Evolutionary conservation across 2,329 filamentous ascomycete genomes (phyloP).

Genomic region (Scedosporium aurantiacum): DNA sequence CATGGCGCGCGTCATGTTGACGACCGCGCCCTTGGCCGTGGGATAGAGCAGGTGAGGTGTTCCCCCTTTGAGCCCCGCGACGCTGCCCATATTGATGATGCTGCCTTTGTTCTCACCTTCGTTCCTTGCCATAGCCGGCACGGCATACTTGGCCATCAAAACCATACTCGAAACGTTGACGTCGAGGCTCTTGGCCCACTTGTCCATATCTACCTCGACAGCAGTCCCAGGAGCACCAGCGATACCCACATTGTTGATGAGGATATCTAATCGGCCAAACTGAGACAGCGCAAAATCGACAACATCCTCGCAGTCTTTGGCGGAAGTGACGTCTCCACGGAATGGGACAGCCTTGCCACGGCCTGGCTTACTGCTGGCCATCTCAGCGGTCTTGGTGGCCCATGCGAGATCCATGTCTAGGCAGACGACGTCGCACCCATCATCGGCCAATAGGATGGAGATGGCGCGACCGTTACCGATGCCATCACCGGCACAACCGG

Average conservation of each 20-base stretch:
- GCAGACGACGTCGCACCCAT: slow-evolving; percentile 48
- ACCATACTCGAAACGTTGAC: slow-evolving; percentile 58
- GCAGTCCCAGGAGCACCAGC: slow-evolving; percentile 48
- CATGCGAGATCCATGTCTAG: slow-evolving; percentile 38
- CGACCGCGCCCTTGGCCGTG: slow-evolving; percentile 35
- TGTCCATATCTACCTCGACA: slow-evolving; percentile 45
- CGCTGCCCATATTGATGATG: slow-evolving; percentile 53
- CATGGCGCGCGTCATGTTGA: slow-evolving; percentile 42
- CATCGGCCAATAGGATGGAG: slow-evolving; percentile 47
- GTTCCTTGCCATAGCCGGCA: slow-evolving; percentile 49
- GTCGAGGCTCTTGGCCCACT: slow-evolving; percentile 45
- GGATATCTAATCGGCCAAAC: slow-evolving; percentile 49
- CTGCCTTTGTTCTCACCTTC: slow-evolving; percentile 33
- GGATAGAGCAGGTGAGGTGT: slow-evolving; percentile 34
- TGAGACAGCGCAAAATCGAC: slow-evolving; percentile 28
- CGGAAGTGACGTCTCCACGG: slow-evolving; percentile 42
- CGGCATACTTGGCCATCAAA: slow-evolving; percentile 48
- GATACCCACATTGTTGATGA: slow-evolving; percentile 56
- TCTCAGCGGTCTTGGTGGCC: slow-evolving; percentile 41
- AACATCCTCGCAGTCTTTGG: slow-evolving; percentile 35
- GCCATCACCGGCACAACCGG: slow-evolving; percentile 42
- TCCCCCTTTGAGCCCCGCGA: slow-evolving; percentile 42
- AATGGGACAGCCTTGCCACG: slow-evolving; percentile 29
- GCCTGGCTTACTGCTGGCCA: slow-evolving; percentile 30
- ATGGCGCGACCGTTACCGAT: slow-evolving; percentile 50